These are phyloP conservation scores for Mycena leptocephala DNA, from an alignment of 768 basidiomycete genomes.

Conservation along the genomic window DNA sequence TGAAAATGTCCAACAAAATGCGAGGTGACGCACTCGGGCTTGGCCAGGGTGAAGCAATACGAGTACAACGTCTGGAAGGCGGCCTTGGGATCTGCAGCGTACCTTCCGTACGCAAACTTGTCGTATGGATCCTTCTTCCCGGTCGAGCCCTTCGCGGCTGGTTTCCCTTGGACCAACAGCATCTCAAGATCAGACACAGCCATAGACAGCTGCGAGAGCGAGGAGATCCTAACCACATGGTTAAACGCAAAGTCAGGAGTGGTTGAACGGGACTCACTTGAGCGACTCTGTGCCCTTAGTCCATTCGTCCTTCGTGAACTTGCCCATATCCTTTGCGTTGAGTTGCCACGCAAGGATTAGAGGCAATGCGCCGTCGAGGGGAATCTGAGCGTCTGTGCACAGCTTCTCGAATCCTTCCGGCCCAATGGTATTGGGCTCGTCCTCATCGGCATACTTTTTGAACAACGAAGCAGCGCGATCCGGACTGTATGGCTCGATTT, in stretches of 20 bases:
- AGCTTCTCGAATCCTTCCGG: conserved; percentile 82
- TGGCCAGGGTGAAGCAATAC: conserved; percentile 81
- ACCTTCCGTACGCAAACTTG: conserved; percentile 64
- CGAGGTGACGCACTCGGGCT: conserved; percentile 72
- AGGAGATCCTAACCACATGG: conserved; percentile 54
- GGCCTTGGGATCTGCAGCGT: conserved; percentile 63
- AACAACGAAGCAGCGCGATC: conserved; percentile 72
- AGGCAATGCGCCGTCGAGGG: conserved; percentile 82
- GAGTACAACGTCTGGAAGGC: conserved; percentile 78
- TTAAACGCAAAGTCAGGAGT: background rate
- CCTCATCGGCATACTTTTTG: conserved; percentile 70
- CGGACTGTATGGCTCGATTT: conserved; percentile 64
- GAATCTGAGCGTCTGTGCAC: conserved; percentile 79
- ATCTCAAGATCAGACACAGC: conserved; percentile 76
- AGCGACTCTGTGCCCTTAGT: conserved; percentile 63
- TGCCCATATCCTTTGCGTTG: conserved; percentile 80
- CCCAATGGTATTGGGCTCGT: conserved; percentile 73
- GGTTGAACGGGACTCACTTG: conserved; percentile 54
- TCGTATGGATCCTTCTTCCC: conserved; percentile 70
- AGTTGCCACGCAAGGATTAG: conserved; percentile 86
- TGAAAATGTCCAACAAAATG: background rate
- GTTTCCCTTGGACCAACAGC: conserved; percentile 69
- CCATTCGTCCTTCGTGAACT: conserved; percentile 82
- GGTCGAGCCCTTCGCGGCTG: conserved; percentile 55
- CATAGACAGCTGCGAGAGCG: conserved; percentile 62